Evolutionary conservation across 2,329 filamentous ascomycete species (phyloP), one percentile per base, ranked within the genome.

Genomic region (Monosporascus sp.): DNA sequence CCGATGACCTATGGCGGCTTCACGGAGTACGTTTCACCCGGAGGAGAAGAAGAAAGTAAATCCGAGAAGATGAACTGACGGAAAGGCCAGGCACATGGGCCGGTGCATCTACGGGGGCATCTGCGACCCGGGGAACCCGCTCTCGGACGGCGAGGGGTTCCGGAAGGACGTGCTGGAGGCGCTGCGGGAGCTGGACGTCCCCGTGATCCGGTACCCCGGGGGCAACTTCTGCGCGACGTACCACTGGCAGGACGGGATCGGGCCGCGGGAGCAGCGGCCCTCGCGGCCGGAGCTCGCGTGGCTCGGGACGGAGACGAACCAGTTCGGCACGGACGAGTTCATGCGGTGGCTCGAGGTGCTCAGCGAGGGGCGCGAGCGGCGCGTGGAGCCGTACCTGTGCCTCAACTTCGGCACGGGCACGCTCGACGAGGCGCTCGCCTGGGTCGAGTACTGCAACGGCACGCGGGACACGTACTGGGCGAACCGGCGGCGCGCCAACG

Each of bases 381-480:
- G 81, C 22, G 87, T 88, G 0, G 87, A 92, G 74, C 89, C 89
- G 5, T 94, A 91, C 67, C 77, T 94, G 41, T 86, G 83, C 57
- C 74, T 94, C 53, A 94, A 94, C 74, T 86, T 94, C 69, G 89
- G 89, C 53, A 94, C 89, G 2, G 89, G 87, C 56, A 85, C 76
- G 39, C 70, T 74, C 5, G 70, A 75, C 55, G 73, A 76, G 70
- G 80, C 76, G 2, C 77, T 93, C 35, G 88, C 79, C 11, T 94
- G 89, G 89, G 76, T 94, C 20, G 89, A 94, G 67, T 94, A 94
- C 74, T 94, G 90, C 76, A 94, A 94, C 72, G 85, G 84, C 2
- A 82, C 79, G n/a, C 77, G 79, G 52, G 81, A 92, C 70, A 92
- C 87, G 9, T 81, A 93, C 75, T 94, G 90, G 67, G 89, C 89